These are phyloP conservation scores for Chlamydomonas sphaeroides DNA, from an alignment of 139 green algal genomes.

Conservation along the genomic window DNA sequence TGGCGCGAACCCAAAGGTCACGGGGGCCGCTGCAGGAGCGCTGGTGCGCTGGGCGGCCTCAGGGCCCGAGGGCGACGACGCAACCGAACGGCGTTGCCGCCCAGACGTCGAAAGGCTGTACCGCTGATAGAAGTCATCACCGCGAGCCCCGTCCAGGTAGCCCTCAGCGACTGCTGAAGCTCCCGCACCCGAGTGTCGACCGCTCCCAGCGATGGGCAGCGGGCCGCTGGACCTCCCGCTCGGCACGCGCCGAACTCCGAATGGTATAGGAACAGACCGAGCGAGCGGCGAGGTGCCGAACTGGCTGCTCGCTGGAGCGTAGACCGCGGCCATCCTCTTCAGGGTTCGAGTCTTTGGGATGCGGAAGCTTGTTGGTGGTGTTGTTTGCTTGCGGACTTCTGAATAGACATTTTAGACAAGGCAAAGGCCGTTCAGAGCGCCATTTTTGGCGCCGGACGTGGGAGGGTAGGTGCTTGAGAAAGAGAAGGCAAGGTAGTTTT, in stretches of 20 bases:
- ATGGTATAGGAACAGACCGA: conserved; percentile 30
- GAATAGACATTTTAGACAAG: neutral
- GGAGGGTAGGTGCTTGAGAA: no score
- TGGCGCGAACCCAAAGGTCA: conserved; percentile 1
- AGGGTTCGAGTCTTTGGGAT: neutral
- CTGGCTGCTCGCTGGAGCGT: neutral
- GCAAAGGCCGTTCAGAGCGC: no score
- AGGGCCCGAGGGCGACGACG: neutral
- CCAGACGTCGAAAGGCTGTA: conserved; percentile 20
- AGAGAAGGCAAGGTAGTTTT: no score
- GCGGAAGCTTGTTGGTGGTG: neutral
- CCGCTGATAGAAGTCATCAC: conserved; percentile 5
- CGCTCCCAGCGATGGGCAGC: neutral
- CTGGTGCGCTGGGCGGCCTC: neutral
- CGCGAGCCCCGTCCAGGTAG: neutral
- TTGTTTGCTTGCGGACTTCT: neutral
- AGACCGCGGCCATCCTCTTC: neutral
- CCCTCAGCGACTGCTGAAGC: neutral
- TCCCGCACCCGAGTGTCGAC: conserved; percentile 2
- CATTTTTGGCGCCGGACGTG: no score
- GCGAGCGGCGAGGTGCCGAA: conserved; percentile 27
- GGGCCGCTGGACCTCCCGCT: neutral
- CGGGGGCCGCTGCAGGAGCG: neutral
- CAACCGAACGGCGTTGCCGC: neutral
- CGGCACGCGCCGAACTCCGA: neutral